Evolutionary conservation across 179 eudicot species (phyloP).

Genomic region (Heliamphora pulchella): DNA sequence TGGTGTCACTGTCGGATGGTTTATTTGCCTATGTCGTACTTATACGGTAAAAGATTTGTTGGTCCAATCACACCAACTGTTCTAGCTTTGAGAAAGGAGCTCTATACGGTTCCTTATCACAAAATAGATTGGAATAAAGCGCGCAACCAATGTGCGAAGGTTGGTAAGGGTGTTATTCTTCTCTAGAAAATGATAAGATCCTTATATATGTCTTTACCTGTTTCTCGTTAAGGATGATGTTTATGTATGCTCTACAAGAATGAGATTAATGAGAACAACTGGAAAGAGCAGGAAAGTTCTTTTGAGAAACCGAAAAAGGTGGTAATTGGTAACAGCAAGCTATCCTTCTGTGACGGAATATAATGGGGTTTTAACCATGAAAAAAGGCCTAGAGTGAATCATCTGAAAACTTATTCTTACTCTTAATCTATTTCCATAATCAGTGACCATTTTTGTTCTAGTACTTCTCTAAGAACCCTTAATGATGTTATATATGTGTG

Average conservation of each 20-base stretch:
- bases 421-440: too few relatives aligned
- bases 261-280: neutral
- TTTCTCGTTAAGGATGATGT: conserved; percentile 2
- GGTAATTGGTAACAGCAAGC: neutral
- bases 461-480: too few relatives aligned
- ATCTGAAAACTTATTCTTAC: too few relatives aligned
- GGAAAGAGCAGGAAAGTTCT: neutral
- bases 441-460: too few relatives aligned
- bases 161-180: conserved; percentile 16
- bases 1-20: conserved; percentile 63
- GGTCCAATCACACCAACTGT: conserved; percentile 47
- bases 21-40: conserved; percentile 52
- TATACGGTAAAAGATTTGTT: conserved; percentile 51
- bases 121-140: conserved; percentile 45
- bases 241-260: neutral
- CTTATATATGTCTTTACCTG: neutral
- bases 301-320: neutral
- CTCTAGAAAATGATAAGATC: neutral
- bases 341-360: neutral
- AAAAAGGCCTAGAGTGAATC: too few relatives aligned
- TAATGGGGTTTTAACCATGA: too few relatives aligned
- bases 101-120: conserved; percentile 35
- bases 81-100: conserved; percentile 42
- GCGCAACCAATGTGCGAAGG: conserved; percentile 52
- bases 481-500: too few relatives aligned